Conservation (phyloP, 2,329 filamentous ascomycete genomes). For the Fusarium redolens region DNA sequence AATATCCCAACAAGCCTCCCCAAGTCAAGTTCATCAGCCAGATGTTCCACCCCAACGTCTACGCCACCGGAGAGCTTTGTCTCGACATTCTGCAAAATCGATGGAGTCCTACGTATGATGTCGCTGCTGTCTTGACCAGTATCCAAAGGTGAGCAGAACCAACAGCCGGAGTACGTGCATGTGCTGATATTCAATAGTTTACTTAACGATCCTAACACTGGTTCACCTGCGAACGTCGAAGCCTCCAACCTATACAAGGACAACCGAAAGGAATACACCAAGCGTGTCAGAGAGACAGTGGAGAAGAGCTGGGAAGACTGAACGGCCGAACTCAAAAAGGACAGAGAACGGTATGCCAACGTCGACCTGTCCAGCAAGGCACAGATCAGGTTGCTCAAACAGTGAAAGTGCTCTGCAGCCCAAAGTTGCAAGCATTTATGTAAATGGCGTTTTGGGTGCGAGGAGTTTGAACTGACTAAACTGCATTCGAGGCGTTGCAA, state of each 20-base stretch:
- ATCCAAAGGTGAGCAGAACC: constrained; percentile 81
- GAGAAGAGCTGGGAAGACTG: constrained; percentile 99
- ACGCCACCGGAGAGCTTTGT: constrained; percentile 95
- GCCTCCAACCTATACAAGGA: constrained; percentile 99
- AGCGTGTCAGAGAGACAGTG: constrained; percentile 93
- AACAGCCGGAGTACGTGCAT: background rate
- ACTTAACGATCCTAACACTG: constrained; percentile 98
- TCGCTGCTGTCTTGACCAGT: constrained; percentile 95
- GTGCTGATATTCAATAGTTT: constrained; percentile 69
- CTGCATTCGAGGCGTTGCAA: constrained; percentile 49
- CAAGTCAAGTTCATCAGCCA: constrained; percentile 98
- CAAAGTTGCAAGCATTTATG: constrained; percentile 22
- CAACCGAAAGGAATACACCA: constrained; percentile 95
- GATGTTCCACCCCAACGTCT: constrained; percentile 99
- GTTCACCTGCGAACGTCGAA: constrained; percentile 96
- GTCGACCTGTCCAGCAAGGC: constrained; percentile 31
- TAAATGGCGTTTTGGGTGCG: constrained; percentile 49
- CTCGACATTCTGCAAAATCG: constrained; percentile 97
- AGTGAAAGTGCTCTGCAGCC: constrained; percentile 7
- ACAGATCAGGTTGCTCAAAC: constrained; percentile 29
- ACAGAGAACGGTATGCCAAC: constrained; percentile 39
- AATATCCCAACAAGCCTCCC: constrained; percentile 98
- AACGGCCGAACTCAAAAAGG: constrained; percentile 19
- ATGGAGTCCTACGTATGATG: constrained; percentile 99
- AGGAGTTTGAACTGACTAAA: constrained; percentile 45